These are phyloP conservation scores for Thelonectria olida DNA, from an alignment of 2,329 filamentous ascomycete species.

Conservation along the genomic window DNA sequence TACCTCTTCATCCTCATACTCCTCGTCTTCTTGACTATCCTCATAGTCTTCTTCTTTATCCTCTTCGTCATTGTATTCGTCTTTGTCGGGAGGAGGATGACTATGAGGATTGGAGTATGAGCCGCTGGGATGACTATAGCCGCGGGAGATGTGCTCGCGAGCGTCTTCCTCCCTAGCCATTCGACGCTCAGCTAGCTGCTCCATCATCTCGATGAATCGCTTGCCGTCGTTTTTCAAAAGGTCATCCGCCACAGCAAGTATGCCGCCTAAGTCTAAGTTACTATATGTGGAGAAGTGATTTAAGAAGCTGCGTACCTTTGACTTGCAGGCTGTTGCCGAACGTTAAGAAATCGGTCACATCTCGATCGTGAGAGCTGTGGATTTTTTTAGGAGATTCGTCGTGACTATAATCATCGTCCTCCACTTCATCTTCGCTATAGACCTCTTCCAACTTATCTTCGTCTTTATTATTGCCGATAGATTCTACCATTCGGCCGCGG, in stretches of 20 bases:
- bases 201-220: constrained; percentile 99
- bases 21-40: constrained; percentile 69
- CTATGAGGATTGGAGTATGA: constrained; percentile 69
- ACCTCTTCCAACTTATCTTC: constrained; percentile 63
- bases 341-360: constrained; percentile 89
- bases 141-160: constrained; percentile 66
- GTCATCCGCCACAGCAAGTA: constrained; percentile 98
- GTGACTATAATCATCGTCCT: constrained; percentile 70
- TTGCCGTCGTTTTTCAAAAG: constrained; percentile 98
- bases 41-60: constrained; percentile 69
- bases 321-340: constrained; percentile 98
- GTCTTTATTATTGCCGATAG: constrained; percentile 65
- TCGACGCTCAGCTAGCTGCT: constrained; percentile 94
- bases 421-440: constrained; percentile 63
- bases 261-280: constrained; percentile 78
- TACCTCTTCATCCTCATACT: constrained; percentile 84
- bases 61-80: constrained; percentile 77
- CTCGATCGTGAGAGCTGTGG: constrained; percentile 68
- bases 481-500: constrained; percentile 77
- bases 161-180: constrained; percentile 98
- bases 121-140: constrained; percentile 69
- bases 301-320: constrained; percentile 71
- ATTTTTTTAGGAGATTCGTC: constrained; percentile 74
- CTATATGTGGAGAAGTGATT: constrained; percentile 55
- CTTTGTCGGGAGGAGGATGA: constrained; percentile 80